Conservation (phyloP, 331 rosid species). For the Telfairia occidentalis region DNA sequence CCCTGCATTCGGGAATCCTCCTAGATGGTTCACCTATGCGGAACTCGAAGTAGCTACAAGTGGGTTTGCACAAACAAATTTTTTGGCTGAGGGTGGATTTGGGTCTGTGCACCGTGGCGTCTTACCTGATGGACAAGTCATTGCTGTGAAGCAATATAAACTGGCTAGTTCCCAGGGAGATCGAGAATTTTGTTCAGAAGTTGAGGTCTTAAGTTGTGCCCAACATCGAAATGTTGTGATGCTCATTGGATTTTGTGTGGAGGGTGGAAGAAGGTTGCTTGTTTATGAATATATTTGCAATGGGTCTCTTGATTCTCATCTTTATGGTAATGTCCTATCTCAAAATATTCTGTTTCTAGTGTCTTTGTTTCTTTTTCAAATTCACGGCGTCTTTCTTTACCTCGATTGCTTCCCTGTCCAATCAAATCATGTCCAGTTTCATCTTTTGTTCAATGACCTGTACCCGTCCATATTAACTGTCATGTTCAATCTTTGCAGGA, state of each 20-base stretch:
- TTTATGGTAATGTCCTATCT: constrained; percentile 46
- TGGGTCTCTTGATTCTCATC: constrained; percentile 78
- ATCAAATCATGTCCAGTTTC: background rate
- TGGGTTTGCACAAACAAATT: constrained; percentile 72
- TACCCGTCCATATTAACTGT: background rate
- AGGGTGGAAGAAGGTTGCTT: constrained; percentile 78
- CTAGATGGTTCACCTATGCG: constrained; percentile 75
- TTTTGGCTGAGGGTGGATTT: constrained; percentile 98
- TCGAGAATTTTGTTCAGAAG: constrained; percentile 91
- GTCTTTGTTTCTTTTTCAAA: background rate
- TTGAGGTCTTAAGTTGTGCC: constrained; percentile 90
- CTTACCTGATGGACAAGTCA: constrained; percentile 57
- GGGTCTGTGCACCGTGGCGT: constrained; percentile 92
- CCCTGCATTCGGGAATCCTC: constrained; percentile 88
- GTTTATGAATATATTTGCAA: constrained; percentile 91
- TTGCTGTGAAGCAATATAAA: constrained; percentile 92
- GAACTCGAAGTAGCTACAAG: constrained; percentile 80
- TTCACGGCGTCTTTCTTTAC: background rate
- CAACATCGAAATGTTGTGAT: constrained; percentile 95
- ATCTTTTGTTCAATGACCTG: background rate
- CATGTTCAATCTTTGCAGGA: constrained; percentile 39
- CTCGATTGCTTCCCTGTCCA: background rate
- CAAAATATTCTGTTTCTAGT: background rate
- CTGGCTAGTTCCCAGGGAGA: constrained; percentile 91
- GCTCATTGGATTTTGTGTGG: constrained; percentile 88